Evolutionary conservation across 2,329 filamentous ascomycete genomes (phyloP), one percentile per base, ranked within the genome.

Genomic region (Escovopsis sp.): DNA sequence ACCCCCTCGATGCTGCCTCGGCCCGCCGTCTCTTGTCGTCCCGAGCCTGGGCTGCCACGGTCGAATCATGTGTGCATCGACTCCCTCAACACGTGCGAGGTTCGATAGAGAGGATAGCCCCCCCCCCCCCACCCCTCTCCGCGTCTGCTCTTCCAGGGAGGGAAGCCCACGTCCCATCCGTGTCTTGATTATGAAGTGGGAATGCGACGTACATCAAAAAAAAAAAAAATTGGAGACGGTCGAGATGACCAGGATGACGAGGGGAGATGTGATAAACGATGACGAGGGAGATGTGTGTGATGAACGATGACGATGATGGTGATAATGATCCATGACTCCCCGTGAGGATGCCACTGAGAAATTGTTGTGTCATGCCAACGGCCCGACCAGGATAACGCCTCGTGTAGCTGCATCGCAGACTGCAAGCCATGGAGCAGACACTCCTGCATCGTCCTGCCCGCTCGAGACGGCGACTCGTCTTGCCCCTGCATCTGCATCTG

Each of bases 11-110:
- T 20, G 20, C 20, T 20, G 20, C 4, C 20, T 20, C 20, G 20
- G 20, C 20, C 20, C 20, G 10, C 20, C 20, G 10, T 35, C 2
- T 35, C 33, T 14, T 14, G 8, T 35, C 13, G 4, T 25, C 37
- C 35, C 25, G 10, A 41, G 29, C 14, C 43, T n/a, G 12, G 41
- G 51, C 39, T 59, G 57, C 44, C 48, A 39, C 27, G 49, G 46
- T 4, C 51, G 50, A 4, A 56, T 43, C 11, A 32, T 56, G 16
- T 56, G 16, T 58, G 53, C 39, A 41, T 49, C 20, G 50, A 56
- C 41, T 38, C 29, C 0, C 40, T 53, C 30, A 52, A 57, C 37
- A 30, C 47, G 15, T 57, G 54, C 36, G 53, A 52, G 27, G 48
- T 51, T 2, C 38, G 30, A 12, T 56, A 51, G 24, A 48, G 50